Evolutionary conservation across 345 rosid species (phyloP).

Genomic region (Eucalyptus cladocalyx): DNA sequence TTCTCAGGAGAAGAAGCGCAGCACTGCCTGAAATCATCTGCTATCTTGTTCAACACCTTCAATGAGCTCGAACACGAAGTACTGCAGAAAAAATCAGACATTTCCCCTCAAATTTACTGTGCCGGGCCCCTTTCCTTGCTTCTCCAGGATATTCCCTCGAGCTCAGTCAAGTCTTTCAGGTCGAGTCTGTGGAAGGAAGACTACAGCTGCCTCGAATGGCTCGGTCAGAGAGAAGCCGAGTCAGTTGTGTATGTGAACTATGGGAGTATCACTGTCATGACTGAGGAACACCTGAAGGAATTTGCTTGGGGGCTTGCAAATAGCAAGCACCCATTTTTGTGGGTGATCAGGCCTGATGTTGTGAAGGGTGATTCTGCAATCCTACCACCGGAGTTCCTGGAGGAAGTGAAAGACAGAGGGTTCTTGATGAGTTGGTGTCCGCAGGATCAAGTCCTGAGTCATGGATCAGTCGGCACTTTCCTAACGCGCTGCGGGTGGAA

Average conservation of each 20-base stretch:
- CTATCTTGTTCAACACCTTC: constrained; percentile 27
- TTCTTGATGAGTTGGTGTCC: constrained; percentile 13
- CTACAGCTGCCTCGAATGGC: constrained; percentile 4
- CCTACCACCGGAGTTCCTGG: constrained; percentile 2
- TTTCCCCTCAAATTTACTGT: constrained; percentile 3
- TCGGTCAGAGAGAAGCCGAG: background rate
- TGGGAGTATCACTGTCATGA: constrained; percentile 9
- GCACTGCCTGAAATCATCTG: constrained; percentile 3
- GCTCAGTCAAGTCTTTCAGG: background rate
- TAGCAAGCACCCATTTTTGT: constrained; percentile 8
- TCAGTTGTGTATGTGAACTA: constrained; percentile 9
- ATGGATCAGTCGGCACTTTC: constrained; percentile 12
- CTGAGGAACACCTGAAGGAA: constrained; percentile 3
- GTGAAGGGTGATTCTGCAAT: constrained; percentile 8
- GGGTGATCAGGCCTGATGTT: constrained; percentile 15
- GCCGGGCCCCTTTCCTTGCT: constrained; percentile 25
- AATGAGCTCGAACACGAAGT: constrained; percentile 15
- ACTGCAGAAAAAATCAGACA: constrained; percentile 3
- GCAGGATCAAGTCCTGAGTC: constrained; percentile 8
- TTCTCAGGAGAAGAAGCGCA: background rate
- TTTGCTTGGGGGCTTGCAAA: constrained; percentile 27
- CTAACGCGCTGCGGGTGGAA: constrained; percentile 24
- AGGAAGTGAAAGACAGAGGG: constrained; percentile 1
- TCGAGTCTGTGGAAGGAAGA: constrained; percentile 1
- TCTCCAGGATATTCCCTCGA: background rate